Conservation (phyloP, 1,284 basidiomycete genomes). For the Puccinia novopanici region DNA sequence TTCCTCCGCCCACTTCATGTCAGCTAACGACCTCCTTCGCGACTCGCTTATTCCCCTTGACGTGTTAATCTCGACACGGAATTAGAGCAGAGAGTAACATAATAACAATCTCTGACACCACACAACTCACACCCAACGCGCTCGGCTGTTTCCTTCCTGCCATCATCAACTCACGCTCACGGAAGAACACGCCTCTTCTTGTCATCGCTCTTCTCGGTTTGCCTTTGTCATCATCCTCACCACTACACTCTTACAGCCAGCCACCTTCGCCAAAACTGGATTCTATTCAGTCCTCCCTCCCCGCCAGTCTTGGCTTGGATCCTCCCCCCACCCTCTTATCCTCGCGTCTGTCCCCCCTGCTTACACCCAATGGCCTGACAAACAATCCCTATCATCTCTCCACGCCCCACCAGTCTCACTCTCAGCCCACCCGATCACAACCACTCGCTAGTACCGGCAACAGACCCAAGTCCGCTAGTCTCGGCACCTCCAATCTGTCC, state of each 20-base stretch:
- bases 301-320: constrained; percentile 47
- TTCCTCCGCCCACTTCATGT: not conserved
- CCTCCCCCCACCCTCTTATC: constrained; percentile 22
- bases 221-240: not conserved
- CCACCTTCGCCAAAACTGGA: constrained; percentile 38
- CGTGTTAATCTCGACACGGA: constrained; percentile 1
- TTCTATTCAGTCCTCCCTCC: constrained; percentile 46
- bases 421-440: not conserved
- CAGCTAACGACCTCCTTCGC: constrained; percentile 8
- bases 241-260: not conserved
- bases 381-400: constrained; percentile 33
- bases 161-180: not conserved
- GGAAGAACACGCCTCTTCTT: not conserved
- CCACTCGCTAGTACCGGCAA: not conserved
- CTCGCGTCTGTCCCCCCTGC: constrained; percentile 61
- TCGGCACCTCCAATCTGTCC: constrained; percentile 28
- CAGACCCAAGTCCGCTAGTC: constrained; percentile 14
- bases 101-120: not conserved
- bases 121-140: not conserved
- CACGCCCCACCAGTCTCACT: not conserved
- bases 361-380: constrained; percentile 56
- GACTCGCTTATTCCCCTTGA: not conserved
- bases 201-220: not conserved
- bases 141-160: not conserved
- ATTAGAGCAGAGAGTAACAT: not conserved